Evolutionary conservation across 371 early-diverging fungal genomes (phyloP), one percentile per base, ranked within the genome.

Genomic region (Dinochytrium kinnereticum): DNA sequence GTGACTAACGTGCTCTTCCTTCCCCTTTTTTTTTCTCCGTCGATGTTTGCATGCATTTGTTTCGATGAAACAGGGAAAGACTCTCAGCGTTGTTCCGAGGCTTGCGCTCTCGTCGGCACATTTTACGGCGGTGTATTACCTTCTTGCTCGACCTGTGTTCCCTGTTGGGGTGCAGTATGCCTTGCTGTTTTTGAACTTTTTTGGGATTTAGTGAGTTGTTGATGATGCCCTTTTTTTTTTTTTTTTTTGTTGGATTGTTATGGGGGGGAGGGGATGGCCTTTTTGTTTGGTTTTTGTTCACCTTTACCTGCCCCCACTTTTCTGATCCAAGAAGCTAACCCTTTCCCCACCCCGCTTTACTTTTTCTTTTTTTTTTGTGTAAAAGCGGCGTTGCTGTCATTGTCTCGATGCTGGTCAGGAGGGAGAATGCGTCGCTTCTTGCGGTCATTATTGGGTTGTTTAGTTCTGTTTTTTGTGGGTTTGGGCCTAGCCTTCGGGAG

Each of bases 371-470:
- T 21, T 44, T 21, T 21, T 10, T 44, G 13, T 21, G 21, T 13
- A 57, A 57, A 36, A 71, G 64, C 67, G 85, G 85, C 19, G 44
- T 85, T 24, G 68, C 76, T 24, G 65, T 75, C 26, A 69, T 81
- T 44, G 79, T 82, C 34, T 71, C 76, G 40, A 80, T 79, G 78
- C 26, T 82, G 69, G 78, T 82, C 36, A 55, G 69, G 2, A 65
- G 78, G 28, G 79, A 82, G 64, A 82, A 83, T 61, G 82, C 82
- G 1, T 59, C 79, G 10, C 75, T 85, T 39, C 59, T 83, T 40
- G 82, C 84, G 17, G 80, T 81, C 59, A 78, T 84, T 0, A 44
- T 75, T 15, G 75, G 76, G 13, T 44, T 85, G n/a, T 79, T 83
- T 64, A 72, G 76, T 5, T 79, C 80, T 17, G 77, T 81, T 28